phyloP scores from a whole-genome alignment of 163 green algal genomes.

The Chlamydomonas reinhardtii region DNA sequence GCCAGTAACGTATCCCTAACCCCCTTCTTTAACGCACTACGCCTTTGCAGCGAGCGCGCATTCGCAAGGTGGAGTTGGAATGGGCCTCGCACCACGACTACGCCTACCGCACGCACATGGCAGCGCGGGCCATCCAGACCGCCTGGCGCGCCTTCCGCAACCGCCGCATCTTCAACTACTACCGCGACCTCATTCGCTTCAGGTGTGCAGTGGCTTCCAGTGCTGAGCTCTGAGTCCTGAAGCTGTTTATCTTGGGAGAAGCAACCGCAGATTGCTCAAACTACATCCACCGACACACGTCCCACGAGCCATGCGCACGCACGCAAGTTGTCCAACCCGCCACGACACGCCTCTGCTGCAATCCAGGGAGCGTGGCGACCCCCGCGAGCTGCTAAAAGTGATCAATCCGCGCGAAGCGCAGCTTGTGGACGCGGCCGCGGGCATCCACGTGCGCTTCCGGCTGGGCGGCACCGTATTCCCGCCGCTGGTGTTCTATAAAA shows the following conservation, averaged over 20 bases:
- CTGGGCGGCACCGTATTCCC: constrained; percentile 76
- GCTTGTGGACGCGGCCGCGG: constrained; percentile 73
- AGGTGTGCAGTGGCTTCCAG: constrained; percentile 26
- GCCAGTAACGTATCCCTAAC: too few species aligned
- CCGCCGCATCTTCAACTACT: constrained; percentile 68
- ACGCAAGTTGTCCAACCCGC: too few species aligned
- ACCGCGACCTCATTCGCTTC: constrained; percentile 71
- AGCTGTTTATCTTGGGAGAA: too few species aligned
- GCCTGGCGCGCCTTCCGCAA: constrained; percentile 67
- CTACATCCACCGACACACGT: too few species aligned
- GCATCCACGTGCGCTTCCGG: constrained; percentile 76
- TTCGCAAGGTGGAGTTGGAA: constrained; percentile 24
- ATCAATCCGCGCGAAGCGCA: constrained; percentile 77
- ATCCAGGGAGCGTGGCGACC: constrained; percentile 65
- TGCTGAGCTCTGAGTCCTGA: not conserved
- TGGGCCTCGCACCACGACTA: constrained; percentile 29
- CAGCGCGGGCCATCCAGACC: constrained; percentile 67
- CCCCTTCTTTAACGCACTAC: too few species aligned
- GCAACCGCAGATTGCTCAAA: too few species aligned
- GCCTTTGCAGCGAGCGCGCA: not conserved
- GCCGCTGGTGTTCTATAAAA: constrained; percentile 82
- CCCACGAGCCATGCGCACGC: too few species aligned
- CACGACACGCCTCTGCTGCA: not conserved
- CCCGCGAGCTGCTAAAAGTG: constrained; percentile 67
- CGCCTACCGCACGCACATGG: constrained; percentile 41